Percentiles rank a stretch among this genome's conserved stretches.
These are phyloP conservation scores for Suillus luteus DNA, from an alignment of 768 basidiomycete genomes.

Conservation along the genomic window DNA sequence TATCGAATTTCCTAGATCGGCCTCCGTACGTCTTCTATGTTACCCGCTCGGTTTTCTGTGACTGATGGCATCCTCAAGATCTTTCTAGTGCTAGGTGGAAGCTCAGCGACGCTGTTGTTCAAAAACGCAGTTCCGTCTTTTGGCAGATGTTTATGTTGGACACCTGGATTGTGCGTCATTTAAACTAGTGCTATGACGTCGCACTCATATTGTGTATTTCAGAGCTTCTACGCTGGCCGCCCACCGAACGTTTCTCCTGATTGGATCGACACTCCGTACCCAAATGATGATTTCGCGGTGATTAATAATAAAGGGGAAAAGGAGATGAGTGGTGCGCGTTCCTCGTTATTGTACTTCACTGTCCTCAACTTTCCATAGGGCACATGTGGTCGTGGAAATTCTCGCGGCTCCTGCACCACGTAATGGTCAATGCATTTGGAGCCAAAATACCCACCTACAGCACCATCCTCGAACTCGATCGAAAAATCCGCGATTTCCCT, in stretches of 20 bases:
- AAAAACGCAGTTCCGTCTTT: constrained; percentile 57
- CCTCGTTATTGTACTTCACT: not conserved
- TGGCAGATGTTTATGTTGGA: constrained; percentile 72
- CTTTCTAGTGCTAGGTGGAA: constrained; percentile 63
- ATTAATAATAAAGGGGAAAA: constrained; percentile 36
- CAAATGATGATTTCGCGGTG: constrained; percentile 43
- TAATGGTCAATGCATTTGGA: constrained; percentile 54
- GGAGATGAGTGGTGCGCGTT: constrained; percentile 45
- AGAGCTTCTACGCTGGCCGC: constrained; percentile 66
- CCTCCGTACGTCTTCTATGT: constrained; percentile 43
- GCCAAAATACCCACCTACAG: constrained; percentile 53
- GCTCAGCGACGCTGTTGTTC: constrained; percentile 44
- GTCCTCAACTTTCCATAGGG: constrained; percentile 40
- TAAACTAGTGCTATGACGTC: not conserved
- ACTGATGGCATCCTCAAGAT: constrained; percentile 39
- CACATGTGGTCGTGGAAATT: constrained; percentile 59
- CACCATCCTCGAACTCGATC: constrained; percentile 58
- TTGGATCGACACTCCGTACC: constrained; percentile 60
- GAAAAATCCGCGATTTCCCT: constrained; percentile 59
- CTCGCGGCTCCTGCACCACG: constrained; percentile 50
- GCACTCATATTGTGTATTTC: constrained; percentile 5
- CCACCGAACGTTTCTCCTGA: constrained; percentile 55
- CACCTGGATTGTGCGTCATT: constrained; percentile 53
- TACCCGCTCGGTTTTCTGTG: not conserved
- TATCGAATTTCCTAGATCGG: constrained; percentile 44